Evolutionary conservation across 2,329 filamentous ascomycete genomes (phyloP).

Genomic region (Penicillium sp.): DNA sequence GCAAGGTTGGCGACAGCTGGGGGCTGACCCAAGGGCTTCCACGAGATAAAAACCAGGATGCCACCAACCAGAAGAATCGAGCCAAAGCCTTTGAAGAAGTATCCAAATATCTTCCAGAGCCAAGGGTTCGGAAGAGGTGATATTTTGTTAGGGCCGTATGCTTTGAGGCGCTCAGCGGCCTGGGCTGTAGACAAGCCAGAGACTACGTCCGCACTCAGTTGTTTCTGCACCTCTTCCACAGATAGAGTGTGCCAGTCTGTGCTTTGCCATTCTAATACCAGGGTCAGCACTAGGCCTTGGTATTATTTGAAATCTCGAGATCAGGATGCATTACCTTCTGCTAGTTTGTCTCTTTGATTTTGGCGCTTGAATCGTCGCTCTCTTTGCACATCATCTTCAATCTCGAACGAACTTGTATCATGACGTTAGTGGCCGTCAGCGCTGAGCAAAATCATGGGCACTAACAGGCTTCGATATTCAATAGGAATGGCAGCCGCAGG

Average conservation of each 20-base stretch:
- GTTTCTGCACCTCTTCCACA: slow-evolving; percentile 59
- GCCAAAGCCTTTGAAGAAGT: slow-evolving; percentile 78
- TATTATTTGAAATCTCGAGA: background rate
- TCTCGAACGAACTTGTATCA: background rate
- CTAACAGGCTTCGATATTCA: slow-evolving; percentile 8
- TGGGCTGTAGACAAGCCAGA: slow-evolving; percentile 64
- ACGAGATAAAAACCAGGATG: slow-evolving; percentile 74
- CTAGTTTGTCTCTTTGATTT: background rate
- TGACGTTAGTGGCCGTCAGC: background rate
- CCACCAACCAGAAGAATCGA: slow-evolving; percentile 67
- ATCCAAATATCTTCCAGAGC: slow-evolving; percentile 61
- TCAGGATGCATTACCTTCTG: background rate
- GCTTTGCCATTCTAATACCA: slow-evolving; percentile 6
- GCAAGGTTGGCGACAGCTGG: slow-evolving; percentile 70
- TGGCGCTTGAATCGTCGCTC: background rate
- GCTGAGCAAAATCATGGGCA: no score
- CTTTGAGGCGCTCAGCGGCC: slow-evolving; percentile 54
- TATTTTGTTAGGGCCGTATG: slow-evolving; percentile 68
- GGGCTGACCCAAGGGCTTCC: slow-evolving; percentile 74
- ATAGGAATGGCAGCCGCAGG: slow-evolving; percentile 8
- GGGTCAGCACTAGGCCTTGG: background rate
- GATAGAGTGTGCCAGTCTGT: slow-evolving; percentile 66
- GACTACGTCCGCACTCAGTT: slow-evolving; percentile 58
- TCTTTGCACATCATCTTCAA: slow-evolving; percentile 2
- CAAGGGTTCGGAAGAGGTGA: slow-evolving; percentile 65